Base-by-base conservation (phyloP, 2,329 filamentous ascomycete species). In the Pseudogymnoascus sp. region DNA sequence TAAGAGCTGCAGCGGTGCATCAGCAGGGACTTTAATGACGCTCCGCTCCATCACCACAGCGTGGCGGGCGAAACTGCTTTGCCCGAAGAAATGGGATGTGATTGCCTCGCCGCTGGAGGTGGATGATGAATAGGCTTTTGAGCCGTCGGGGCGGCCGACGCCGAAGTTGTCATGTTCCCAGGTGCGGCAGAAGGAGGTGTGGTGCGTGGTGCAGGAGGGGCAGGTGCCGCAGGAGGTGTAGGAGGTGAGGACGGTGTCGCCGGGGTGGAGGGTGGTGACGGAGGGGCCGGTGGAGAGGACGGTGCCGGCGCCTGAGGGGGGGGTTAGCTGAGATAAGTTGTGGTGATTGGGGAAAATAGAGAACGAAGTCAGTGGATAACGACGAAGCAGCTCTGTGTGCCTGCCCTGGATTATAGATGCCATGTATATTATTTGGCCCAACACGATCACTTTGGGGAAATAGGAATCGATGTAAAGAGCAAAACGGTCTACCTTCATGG, bases 151-250 rank as follows among this genome's bases (percentile, higher is more conserved):
- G 45, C 68, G 63, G 7, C 65, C 64, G 12, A 66, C 57, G 2
- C 64, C 67, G 40, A 73, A 70, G 65, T 75, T 75, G 54, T 67
- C 60, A 1, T 59, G 60, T 5, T 66, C 61, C 42, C 69, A 69
- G 16, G 65, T 54, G 7, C 61, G 42, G 64, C 76, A 77, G 51
- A 71, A 73, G 2, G 72, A 31, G 66, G 70, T 45, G 69, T 73
- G 2, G 62, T 67, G 12, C 64, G 65, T 31, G 37, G 61, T 61
- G 47, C 76, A 78, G 12, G 70, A 65, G 3, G 51, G 62, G 66
- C 76, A 78, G 0, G 65, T 37, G 8, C 70, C 68, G 65, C 76
- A 78, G 60, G 68, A 72, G 6, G 69, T 69, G 47, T 72, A 77
- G 1, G 71, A 73, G 1, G 77, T 68, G 5, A 78, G 66, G 3